Percentiles rank a stretch among this genome's conserved stretches.
These are phyloP conservation scores for Bromus sterilis DNA, from an alignment of 176 grass and related monocot species.

Conservation along the genomic window DNA sequence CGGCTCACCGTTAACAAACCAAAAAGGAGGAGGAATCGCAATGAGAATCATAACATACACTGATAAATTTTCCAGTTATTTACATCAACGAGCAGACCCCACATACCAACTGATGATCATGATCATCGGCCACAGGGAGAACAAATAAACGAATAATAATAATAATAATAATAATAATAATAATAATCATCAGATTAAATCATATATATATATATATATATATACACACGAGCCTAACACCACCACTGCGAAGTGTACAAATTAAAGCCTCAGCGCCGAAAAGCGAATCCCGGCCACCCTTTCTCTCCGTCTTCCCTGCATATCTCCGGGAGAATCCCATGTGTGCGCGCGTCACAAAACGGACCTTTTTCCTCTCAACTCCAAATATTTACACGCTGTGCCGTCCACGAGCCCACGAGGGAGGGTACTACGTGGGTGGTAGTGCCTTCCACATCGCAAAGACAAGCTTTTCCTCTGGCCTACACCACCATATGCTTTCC, in stretches of 20 bases:
- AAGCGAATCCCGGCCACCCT: constrained; percentile 1
- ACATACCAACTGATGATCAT: neutral
- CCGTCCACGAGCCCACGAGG: neutral
- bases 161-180: neutral
- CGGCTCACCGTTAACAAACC: neutral
- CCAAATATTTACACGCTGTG: constrained; percentile 23
- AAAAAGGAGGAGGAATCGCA: neutral
- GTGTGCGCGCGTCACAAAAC: constrained; percentile 18
- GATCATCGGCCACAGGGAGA: neutral
- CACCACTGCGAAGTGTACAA: too few species aligned
- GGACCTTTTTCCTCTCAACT: neutral
- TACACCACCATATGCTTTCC: neutral
- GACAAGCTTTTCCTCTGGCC: constrained; percentile 27
- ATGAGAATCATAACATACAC: neutral
- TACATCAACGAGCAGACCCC: constrained; percentile 1
- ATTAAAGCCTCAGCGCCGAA: neutral
- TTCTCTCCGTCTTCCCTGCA: neutral
- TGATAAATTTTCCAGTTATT: constrained; percentile 2
- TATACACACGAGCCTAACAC: constrained; percentile 19
- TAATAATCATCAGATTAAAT: neutral
- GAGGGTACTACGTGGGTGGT: neutral
- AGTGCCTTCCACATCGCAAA: constrained; percentile 66
- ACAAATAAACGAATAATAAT: constrained; percentile 32
- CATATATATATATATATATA: neutral
- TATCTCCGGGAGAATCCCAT: constrained; percentile 7